Evolutionary conservation across 176 grass and related monocot species (phyloP), one percentile per base, ranked within the genome.

Genomic region (Aegilops sharonensis): DNA sequence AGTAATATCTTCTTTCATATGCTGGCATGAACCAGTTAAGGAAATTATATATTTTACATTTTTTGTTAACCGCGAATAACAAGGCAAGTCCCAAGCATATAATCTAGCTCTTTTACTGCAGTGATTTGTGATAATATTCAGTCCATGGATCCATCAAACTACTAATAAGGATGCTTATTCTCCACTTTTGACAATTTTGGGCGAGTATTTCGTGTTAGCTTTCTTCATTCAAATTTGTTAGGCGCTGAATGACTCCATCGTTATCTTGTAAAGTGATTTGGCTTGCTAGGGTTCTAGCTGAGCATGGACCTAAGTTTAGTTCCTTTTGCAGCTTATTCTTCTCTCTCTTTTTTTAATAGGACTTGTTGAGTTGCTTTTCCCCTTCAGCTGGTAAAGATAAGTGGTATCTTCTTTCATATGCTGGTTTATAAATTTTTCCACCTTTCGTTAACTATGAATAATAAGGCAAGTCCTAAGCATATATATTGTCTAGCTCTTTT

Each of bases 161-260:
- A 39, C 37, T n/a, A 45, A 29, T 18, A 77, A 85, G 48, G 64
- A 64, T 24, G 6, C 52, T 64, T 85, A 31, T 54, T 75, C 62
- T 39, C 56, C 48, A 43, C 77, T 64, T 71, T 64, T 64, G 77
- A 81, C 37, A 48, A 70, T 31, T 64, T 50, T 86, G 47, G 50
- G 39, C 0, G 6, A 81, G n/a, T 61, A 11, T 89, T 14, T 25
- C 9, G 36, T 59, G 25, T 42, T 60, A 4, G 45, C 6, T 1
- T 84, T 80, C 45, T 76, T 81, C 77, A 32, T 88, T 88, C 69
- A 85, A 87, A 77, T 63, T 88, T 84, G 27, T 84, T 84, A 37
- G 75, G 75, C 7, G 4, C 8, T 45, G 54, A 36, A 47, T n/a
- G 60, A 76, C 48, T 77, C 43, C 21, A 85, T 10, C 27, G 0